Conservation (phyloP, 2,329 filamentous ascomycete genomes). For the Stemphylium beticola region DNA sequence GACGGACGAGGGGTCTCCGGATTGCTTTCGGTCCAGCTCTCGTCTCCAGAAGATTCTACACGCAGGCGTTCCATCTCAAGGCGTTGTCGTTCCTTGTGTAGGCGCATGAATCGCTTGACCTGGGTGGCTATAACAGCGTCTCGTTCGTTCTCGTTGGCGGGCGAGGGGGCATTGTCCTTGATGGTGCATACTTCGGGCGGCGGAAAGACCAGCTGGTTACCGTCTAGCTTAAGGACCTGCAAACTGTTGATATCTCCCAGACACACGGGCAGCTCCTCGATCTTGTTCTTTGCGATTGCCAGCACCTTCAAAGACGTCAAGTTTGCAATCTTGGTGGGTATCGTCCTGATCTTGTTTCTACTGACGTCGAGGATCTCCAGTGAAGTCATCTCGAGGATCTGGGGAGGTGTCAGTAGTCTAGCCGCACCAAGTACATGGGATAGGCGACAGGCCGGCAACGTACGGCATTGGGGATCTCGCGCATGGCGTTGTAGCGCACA, state of each 20-base stretch:
- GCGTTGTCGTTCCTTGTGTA: constrained; percentile 47
- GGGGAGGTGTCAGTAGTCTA: constrained; percentile 19
- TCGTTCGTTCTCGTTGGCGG: constrained; percentile 64
- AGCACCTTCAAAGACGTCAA: constrained; percentile 87
- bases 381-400: constrained; percentile 85
- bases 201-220: constrained; percentile 84
- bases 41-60: constrained; percentile 56
- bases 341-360: constrained; percentile 78
- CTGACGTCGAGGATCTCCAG: constrained; percentile 93
- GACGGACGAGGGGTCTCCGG: constrained; percentile 78
- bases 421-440: not conserved
- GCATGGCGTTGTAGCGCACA: constrained; percentile 75
- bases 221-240: constrained; percentile 86
- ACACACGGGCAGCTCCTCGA: constrained; percentile 81
- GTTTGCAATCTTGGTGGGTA: constrained; percentile 80
- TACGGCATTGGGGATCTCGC: constrained; percentile 70
- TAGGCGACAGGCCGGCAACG: constrained; percentile 45
- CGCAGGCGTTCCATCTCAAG: constrained; percentile 41
- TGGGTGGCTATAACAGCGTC: constrained; percentile 66
- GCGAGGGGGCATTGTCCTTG: constrained; percentile 49
- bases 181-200: constrained; percentile 56
- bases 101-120: constrained; percentile 64
- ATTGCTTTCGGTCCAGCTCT: constrained; percentile 67
- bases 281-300: constrained; percentile 84
- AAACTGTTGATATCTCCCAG: constrained; percentile 89